Base-by-base conservation (phyloP, 139 green algal species). In the Zygnema cylindricum region DNA sequence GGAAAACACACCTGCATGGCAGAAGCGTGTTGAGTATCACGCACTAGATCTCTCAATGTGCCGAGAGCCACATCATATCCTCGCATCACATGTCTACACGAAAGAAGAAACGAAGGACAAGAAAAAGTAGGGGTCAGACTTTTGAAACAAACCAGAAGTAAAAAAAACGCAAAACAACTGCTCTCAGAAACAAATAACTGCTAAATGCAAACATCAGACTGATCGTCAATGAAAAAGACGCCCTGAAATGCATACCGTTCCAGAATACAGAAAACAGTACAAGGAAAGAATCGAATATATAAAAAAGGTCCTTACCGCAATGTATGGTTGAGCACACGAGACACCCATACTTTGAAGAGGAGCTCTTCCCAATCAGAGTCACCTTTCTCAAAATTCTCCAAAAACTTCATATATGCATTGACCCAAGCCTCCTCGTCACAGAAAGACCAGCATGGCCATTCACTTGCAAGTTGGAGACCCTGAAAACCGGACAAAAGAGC, bases 331-430 rank as follows among this genome's bases (percentile, higher is more conserved):
- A 90, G 43, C 76, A 90, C 86, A 43, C 86, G 41, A n/a, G 86
- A 63, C 7, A 90, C 86, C 86, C 86, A 90, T 25, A 90, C 35
- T 33, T 78, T 86, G 77, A 90, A 90, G 33, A 90, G 77, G 63
- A 90, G 76, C 86, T 90, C 86, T 43, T 90, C 77, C 86, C 86
- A 90, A 69, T 90, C 86, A 25, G 69, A 69, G 21, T 89, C 85
- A 43, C 85, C 85, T 81, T 90, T 90, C 76, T 90, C 86, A 57
- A 90, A 90, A 76, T 86, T 69, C 7, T 90, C 76, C n/a, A 90
- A 54, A 69, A 90, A 81, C 33, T 43, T 43, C 7, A 63, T 22
- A 36, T 90, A 90, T n/a, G 77, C 76, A 63, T 25, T 49, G 32
- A 90, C 76, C 86, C 86, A 90, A 23, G 86, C 86, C 35, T 90